These are phyloP conservation scores for Colletotrichum chrysophilum DNA, from an alignment of 2,329 filamentous ascomycete species.

Conservation along the genomic window DNA sequence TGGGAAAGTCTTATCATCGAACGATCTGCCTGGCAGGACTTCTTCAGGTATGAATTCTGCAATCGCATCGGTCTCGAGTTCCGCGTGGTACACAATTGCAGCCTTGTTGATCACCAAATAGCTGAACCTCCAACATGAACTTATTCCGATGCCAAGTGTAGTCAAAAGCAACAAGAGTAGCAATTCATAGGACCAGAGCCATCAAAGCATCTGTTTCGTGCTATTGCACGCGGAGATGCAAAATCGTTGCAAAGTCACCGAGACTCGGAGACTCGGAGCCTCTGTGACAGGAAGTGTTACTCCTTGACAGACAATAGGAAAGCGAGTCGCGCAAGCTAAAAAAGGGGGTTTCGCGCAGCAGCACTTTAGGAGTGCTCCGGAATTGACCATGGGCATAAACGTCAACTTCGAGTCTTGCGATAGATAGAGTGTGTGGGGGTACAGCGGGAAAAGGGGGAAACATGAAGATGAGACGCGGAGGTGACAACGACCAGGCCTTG, in stretches of 20 bases:
- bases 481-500: background rate
- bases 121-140: background rate
- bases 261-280: background rate
- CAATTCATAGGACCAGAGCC: background rate
- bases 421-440: background rate
- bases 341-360: background rate
- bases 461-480: conserved; percentile 17
- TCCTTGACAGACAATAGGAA: background rate
- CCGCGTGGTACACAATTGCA: background rate
- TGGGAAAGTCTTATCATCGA: background rate
- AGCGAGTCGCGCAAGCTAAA: background rate
- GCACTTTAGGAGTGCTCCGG: background rate
- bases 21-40: background rate
- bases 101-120: background rate
- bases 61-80: background rate
- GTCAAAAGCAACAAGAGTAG: background rate
- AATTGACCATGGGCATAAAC: background rate
- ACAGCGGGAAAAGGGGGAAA: background rate
- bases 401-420: background rate
- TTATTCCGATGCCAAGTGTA: background rate
- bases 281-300: background rate
- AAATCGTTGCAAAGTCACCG: background rate
- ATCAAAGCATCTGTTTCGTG: background rate
- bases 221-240: background rate
- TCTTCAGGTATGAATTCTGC: background rate